A percentile compares a stretch with the other conserved stretches of the same genome.
Conservation (phyloP, 2,329 filamentous ascomycete species). For the Colletotrichum sp. region DNA sequence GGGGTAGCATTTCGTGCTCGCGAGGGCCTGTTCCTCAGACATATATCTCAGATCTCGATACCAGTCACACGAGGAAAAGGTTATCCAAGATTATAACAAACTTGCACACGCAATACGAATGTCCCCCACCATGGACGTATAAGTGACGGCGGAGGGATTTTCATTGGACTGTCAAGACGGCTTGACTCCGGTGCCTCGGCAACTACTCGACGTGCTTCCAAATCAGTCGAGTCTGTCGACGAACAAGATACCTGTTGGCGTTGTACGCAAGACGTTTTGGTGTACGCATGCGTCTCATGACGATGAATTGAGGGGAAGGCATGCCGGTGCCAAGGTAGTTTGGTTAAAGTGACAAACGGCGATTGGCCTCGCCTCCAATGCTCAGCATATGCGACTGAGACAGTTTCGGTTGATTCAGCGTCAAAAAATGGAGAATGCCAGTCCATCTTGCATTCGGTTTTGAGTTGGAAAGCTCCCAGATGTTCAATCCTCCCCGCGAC, state of each 20-base stretch:
- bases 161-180: not conserved
- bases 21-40: not conserved
- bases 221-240: not conserved
- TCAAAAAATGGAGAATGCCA: not conserved
- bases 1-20: not conserved
- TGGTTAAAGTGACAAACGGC: slow-evolving; percentile 26
- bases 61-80: not conserved
- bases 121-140: not conserved
- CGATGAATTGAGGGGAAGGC: not conserved
- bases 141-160: not conserved
- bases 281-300: not conserved
- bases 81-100: not conserved
- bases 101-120: not conserved
- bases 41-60: not conserved
- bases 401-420: not conserved
- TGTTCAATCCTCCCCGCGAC: not conserved
- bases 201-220: not conserved
- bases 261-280: not conserved
- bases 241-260: not conserved
- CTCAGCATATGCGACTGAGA: not conserved
- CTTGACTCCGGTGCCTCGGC: not conserved
- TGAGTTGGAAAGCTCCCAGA: not conserved
- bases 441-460: not conserved
- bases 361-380: not conserved
- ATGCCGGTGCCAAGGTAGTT: slow-evolving; percentile 26